phyloP scores from a whole-genome alignment of 2,329 filamentous ascomycete species.

The Pseudopyricularia cyperi region DNA sequence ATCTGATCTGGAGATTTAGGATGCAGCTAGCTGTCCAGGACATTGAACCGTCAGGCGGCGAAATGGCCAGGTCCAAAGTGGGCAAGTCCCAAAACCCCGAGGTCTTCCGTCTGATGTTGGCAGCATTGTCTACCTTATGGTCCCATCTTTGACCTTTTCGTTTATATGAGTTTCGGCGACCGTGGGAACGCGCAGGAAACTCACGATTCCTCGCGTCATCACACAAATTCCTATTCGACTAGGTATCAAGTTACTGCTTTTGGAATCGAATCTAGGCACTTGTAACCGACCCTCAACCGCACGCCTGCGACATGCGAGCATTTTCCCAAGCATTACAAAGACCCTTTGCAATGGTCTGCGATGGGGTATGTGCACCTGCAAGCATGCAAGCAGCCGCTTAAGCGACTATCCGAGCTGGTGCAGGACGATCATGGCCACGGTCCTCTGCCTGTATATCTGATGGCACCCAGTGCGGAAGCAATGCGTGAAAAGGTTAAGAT shows the following conservation, averaged over 20 bases:
- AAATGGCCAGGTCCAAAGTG: background rate
- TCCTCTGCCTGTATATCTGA: background rate
- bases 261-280: background rate
- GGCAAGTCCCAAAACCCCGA: background rate
- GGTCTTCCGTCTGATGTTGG: background rate
- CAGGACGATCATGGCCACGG: background rate
- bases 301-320: no score
- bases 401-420: background rate
- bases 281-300: no score
- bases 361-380: background rate
- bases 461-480: background rate
- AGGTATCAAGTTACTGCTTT: background rate
- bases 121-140: background rate
- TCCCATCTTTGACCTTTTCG: background rate
- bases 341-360: background rate
- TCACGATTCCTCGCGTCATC: background rate
- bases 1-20: background rate
- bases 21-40: background rate
- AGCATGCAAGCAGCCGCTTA: background rate
- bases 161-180: background rate
- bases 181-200: background rate
- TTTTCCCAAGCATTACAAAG: background rate
- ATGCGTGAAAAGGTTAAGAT: background rate
- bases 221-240: background rate
- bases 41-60: background rate